Conservation (phyloP, 371 early-diverging fungal species). For the Syncephalastrum contaminatum region DNA sequence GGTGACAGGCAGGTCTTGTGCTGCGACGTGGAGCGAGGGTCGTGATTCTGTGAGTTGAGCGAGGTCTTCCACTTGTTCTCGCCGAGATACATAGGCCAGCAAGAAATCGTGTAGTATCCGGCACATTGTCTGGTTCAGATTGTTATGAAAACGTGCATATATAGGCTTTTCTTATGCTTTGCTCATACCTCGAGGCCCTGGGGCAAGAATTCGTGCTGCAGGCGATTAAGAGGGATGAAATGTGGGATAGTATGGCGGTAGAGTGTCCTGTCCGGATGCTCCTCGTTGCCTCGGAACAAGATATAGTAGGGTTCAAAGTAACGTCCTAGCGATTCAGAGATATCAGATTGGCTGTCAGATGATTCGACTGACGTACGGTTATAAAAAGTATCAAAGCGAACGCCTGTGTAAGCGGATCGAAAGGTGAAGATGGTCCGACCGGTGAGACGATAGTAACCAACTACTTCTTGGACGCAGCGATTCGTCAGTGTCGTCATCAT, state of each 20-base stretch:
- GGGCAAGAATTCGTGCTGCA: constrained; percentile 22
- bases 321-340: constrained; percentile 5
- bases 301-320: constrained; percentile 41
- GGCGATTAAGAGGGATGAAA: constrained; percentile 29
- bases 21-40: background rate
- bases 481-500: constrained; percentile 22
- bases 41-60: background rate
- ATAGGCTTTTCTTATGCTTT: background rate
- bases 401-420: constrained; percentile 19
- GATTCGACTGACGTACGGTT: constrained; percentile 9
- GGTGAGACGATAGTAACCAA: constrained; percentile 36
- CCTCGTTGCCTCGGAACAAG: constrained; percentile 11
- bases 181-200: constrained; percentile 24
- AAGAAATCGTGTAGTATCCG: constrained; percentile 36
- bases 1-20: background rate
- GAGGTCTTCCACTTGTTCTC: constrained; percentile 32
- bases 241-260: constrained; percentile 34
- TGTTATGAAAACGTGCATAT: background rate
- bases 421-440: constrained; percentile 32
- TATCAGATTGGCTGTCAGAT: background rate
- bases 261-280: background rate
- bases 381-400: constrained; percentile 49
- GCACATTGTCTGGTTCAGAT: constrained; percentile 32
- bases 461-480: constrained; percentile 30
- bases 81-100: constrained; percentile 35